A percentile compares a stretch with the other conserved stretches of the same genome.
Evolutionary conservation across 768 basidiomycete genomes (phyloP).

Genomic region (Rhizopogon vinicolor): DNA sequence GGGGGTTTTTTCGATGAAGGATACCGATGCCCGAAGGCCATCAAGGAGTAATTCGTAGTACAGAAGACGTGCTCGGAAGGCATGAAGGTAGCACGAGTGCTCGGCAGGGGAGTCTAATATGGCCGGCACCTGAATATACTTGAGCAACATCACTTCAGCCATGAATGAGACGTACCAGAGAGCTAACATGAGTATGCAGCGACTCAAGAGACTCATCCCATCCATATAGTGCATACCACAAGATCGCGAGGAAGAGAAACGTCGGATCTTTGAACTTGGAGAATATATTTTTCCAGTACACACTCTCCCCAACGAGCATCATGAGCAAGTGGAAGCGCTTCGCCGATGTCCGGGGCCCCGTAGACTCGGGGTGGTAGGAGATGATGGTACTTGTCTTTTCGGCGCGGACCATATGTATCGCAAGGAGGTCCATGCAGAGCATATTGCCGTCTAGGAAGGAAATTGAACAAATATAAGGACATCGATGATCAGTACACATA

Average conservation of each 20-base stretch:
- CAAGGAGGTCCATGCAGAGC: constrained; percentile 41
- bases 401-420: constrained; percentile 46
- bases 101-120: constrained; percentile 36
- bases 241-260: constrained; percentile 44
- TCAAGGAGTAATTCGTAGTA: constrained; percentile 50
- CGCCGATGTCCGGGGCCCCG: constrained; percentile 14
- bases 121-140: constrained; percentile 35
- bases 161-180: constrained; percentile 33
- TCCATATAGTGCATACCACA: constrained; percentile 59
- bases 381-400: constrained; percentile 17
- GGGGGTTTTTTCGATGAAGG: constrained; percentile 41
- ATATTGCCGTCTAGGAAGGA: constrained; percentile 12
- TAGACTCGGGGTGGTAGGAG: constrained; percentile 23
- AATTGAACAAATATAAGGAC: background rate
- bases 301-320: constrained; percentile 25
- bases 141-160: background rate
- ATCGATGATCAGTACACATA: constrained; percentile 30
- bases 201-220: constrained; percentile 59
- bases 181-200: constrained; percentile 45
- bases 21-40: constrained; percentile 47
- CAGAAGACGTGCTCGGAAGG: constrained; percentile 52
- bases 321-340: constrained; percentile 23
- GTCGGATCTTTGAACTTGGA: constrained; percentile 41
- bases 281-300: constrained; percentile 28
- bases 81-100: constrained; percentile 50